Evolutionary conservation across 1,284 basidiomycete species (phyloP).

Genomic region (Testicularia cyperi): DNA sequence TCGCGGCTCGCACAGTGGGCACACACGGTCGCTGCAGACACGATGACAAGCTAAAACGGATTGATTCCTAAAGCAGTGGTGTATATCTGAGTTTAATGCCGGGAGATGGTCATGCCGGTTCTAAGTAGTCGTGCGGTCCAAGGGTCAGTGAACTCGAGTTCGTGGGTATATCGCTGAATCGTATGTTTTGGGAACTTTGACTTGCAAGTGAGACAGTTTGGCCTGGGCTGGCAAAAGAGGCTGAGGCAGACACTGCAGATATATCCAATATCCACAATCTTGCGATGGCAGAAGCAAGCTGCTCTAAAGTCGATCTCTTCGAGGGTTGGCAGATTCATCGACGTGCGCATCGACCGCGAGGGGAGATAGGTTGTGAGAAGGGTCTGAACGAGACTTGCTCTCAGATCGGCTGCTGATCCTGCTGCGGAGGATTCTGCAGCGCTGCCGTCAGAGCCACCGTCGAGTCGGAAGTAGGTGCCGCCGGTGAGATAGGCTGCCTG

Average conservation of each 20-base stretch:
- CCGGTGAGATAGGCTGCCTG: conserved; percentile 94
- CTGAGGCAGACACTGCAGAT: conserved; percentile 69
- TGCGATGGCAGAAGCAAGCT: conserved; percentile 97
- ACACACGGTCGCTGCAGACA: too few species aligned
- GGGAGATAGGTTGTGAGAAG: conserved; percentile 51
- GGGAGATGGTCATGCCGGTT: too few species aligned
- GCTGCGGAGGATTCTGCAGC: conserved; percentile 63
- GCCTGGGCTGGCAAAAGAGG: conserved; percentile 34
- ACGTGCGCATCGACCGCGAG: conserved; percentile 68
- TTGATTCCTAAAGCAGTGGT: too few species aligned
- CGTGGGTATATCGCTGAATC: conserved; percentile 14
- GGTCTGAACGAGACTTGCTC: conserved; percentile 43
- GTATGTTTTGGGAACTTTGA: conserved; percentile 29
- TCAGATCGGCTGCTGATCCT: conserved; percentile 12
- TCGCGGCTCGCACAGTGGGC: too few species aligned
- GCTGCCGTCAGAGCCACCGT: conserved; percentile 79
- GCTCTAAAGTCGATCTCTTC: conserved; percentile 95
- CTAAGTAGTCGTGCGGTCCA: too few species aligned
- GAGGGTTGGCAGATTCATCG: conserved; percentile 82
- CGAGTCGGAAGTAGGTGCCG: conserved; percentile 85
- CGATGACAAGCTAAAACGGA: too few species aligned
- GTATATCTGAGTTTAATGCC: too few species aligned
- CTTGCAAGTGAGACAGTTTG: conserved; percentile 31
- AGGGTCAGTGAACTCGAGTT: conserved; percentile 17
- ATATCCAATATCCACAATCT: conserved; percentile 93